Percentiles rank a stretch among this genome's conserved stretches.
Conservation (phyloP, 2,329 filamentous ascomycete genomes). For the Alternaria brassicae region DNA sequence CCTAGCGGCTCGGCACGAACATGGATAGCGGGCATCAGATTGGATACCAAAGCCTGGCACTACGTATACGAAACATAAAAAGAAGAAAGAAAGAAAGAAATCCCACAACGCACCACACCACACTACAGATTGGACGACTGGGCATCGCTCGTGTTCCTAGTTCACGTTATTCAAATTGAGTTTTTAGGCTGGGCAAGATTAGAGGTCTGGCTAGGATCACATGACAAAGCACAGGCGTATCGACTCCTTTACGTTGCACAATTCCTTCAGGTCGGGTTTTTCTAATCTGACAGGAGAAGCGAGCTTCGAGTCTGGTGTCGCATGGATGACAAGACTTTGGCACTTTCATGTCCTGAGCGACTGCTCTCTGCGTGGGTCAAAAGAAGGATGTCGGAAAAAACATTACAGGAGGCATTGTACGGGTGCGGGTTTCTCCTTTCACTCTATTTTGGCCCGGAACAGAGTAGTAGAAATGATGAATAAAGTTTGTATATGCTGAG, state of each 20-base stretch:
- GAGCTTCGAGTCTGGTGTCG: not conserved
- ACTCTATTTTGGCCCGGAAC: not conserved
- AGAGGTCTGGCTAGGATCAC: not conserved
- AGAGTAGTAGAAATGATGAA: not conserved
- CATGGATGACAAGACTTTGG: not conserved
- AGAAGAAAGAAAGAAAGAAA: not conserved
- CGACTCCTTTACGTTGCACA: not conserved
- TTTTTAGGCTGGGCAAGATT: not conserved
- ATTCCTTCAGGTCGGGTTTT: not conserved
- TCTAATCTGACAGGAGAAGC: not conserved
- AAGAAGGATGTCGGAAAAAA: not conserved
- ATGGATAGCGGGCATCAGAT: constrained; percentile 4
- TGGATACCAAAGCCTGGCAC: constrained; percentile 5
- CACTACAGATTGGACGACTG: not conserved
- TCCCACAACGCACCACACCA: not conserved
- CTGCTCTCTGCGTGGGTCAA: not conserved
- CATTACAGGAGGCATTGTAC: not conserved
- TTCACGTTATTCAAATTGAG: not conserved
- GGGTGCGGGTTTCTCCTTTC: not conserved
- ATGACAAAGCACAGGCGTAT: constrained; percentile 1
- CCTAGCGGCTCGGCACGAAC: not conserved
- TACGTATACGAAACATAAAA: not conserved
- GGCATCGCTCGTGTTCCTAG: not conserved
- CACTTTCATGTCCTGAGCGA: not conserved
- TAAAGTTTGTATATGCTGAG: not conserved